Base-by-base conservation (phyloP, 768 basidiomycete species). In the Pleurotus sapidus region DNA sequence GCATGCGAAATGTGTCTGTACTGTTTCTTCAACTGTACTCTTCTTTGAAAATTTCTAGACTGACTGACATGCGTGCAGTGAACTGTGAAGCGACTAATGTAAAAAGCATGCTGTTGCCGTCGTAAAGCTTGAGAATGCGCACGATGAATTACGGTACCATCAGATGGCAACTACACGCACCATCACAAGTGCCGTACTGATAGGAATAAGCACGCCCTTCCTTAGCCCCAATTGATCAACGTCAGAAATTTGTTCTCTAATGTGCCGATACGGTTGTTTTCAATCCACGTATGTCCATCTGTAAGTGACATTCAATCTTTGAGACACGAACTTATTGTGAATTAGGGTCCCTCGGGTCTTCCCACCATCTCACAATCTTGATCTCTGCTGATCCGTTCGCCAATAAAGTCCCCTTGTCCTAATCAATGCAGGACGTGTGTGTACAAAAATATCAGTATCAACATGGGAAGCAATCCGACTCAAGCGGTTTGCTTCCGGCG, bases 301-400 rank as follows among this genome's bases (percentile, higher is more conserved):
- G 30, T 34, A 9, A 34, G 30, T 34, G 30, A 34, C 30, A 34
- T 34, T 34, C 11, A 9, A 34, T 34, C 30, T 34, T 34, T 34
- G 30, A 34, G 30, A 34, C 30, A 34, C 30, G 30, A 34, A 34
- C 30, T 34, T 34, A 34, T 34, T 34, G 30, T 34, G 30, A 17
- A 40, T 42, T 12, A 25, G 51, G 39, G 38, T 54, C 37, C 40
- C 17, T 37, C 34, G 51, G 24, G 51, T 54, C 51, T 15, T 14
- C 14, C 15, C 27, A 9, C 30, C 5, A 34, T 30, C 12, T 15
- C 15, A 30, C 47, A 53, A 54, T 54, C 39, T 54, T 25, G 51
- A 54, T 54, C 51, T 42, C 37, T 45, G 51, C 51, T 17, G 51
- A 54, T 54, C 51, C 51, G 24, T 54, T 17, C 9, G n/a, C 49